These are phyloP conservation scores for Mucor circinelloides DNA, from an alignment of 371 early-diverging fungal species.

Conservation along the genomic window DNA sequence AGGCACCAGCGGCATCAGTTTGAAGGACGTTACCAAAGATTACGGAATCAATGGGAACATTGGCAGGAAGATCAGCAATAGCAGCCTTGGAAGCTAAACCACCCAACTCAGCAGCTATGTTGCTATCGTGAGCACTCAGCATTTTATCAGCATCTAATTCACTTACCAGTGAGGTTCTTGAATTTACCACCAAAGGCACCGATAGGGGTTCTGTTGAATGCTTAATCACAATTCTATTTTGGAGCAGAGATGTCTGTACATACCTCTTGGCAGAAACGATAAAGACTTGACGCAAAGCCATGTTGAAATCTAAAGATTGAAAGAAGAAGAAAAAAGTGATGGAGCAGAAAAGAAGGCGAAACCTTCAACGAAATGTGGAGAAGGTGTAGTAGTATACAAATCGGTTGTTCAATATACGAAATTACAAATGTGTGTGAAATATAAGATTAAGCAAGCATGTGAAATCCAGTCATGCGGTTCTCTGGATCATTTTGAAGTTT, in stretches of 20 bases:
- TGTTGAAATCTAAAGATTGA: conserved; percentile 11
- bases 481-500: background rate
- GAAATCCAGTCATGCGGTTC: conserved; percentile 13
- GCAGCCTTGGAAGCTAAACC: conserved; percentile 92
- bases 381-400: background rate
- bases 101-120: conserved; percentile 85
- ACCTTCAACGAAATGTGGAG: background rate
- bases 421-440: conserved; percentile 5
- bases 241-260: too few relatives aligned
- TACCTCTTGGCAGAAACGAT: conserved; percentile 56
- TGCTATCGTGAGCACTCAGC: background rate
- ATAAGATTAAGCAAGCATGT: conserved; percentile 4
- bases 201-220: conserved; percentile 61
- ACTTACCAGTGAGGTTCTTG: conserved; percentile 66
- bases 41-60: conserved; percentile 82
- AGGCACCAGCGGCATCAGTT: conserved; percentile 82
- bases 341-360: background rate
- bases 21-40: conserved; percentile 96
- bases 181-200: conserved; percentile 90
- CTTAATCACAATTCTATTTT: too few relatives aligned
- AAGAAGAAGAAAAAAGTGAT: conserved; percentile 2
- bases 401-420: conserved; percentile 8
- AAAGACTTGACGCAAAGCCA: conserved; percentile 51
- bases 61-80: conserved; percentile 71
- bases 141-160: background rate